Conservation (phyloP, 768 basidiomycete genomes). For the Lentinus tigrinus region DNA sequence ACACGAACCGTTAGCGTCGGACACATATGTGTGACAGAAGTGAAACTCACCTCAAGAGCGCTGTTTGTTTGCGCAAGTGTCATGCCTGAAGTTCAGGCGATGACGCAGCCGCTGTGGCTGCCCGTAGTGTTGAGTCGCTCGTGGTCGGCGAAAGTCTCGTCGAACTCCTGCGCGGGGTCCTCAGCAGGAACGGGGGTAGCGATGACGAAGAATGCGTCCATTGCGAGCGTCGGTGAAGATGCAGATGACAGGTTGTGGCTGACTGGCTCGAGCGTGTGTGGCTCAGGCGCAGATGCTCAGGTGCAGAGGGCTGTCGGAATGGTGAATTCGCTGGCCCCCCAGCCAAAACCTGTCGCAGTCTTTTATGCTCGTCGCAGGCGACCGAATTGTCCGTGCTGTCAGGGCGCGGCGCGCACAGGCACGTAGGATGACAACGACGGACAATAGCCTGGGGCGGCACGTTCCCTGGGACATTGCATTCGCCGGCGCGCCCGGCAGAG, state of each 20-base stretch:
- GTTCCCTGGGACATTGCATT: conserved; percentile 15
- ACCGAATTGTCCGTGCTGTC: background rate
- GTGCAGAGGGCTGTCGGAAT: conserved; percentile 1
- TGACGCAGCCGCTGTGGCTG: conserved; percentile 8
- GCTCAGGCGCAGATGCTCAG: background rate
- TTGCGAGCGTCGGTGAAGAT: conserved; percentile 4
- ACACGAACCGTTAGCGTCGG: background rate
- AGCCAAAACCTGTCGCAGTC: background rate
- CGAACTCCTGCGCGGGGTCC: conserved; percentile 7
- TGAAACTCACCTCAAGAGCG: background rate
- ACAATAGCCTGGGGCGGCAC: conserved; percentile 9
- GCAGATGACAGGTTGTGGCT: background rate
- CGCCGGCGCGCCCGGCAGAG: background rate
- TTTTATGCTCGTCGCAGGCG: conserved; percentile 3
- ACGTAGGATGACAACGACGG: conserved; percentile 6
- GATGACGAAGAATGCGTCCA: conserved; percentile 24
- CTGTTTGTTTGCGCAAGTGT: background rate
- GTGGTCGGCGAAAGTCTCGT: conserved; percentile 15
- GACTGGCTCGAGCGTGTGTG: background rate
- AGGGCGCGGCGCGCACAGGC: conserved; percentile 4
- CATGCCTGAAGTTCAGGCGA: conserved; percentile 5
- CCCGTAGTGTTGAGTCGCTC: conserved; percentile 7
- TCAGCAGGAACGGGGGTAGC: conserved; percentile 19
- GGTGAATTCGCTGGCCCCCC: conserved; percentile 6
- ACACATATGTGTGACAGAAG: too few relatives aligned